Base-by-base conservation (phyloP, 257 asterid genomes). In the Nicotiana tomentosiformis region DNA sequence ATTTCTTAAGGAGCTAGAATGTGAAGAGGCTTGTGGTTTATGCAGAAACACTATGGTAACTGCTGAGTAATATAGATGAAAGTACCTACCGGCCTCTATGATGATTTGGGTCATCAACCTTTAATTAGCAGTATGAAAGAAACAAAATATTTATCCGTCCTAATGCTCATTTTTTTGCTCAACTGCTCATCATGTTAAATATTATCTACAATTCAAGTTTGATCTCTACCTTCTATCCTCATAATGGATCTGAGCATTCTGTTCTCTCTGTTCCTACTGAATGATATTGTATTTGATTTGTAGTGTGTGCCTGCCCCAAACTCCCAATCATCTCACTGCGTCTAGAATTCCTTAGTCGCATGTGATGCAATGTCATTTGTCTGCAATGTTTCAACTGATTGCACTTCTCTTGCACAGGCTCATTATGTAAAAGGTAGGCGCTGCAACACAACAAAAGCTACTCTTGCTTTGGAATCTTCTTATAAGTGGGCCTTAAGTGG, bases 401-500 rank as follows among this genome's bases (percentile, higher is more conserved):
- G 58, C 26, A 46, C 61, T 57, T 77, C 51, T 66, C 23, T 82
- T 58, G 15, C 60, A 62, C 90, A 95, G 99, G 99, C 97, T 77
- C 99, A 95, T 88, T 93, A 90, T 86, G 92, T 95, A 81, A 95
- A 95, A 89, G 97, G 89, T 68, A 91, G 99, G 57, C 93, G 91
- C 78, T 84, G 91, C 89, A 95, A 92, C 86, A 95, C 97, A 9
- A 92, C 97, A 66, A 94, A 87, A 91, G 97, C 99, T 68, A 88
- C 94, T 84, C 91, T 94, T 89, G 86, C 91, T 85, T 86, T 95
- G 62, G 87, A 87, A 82, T 95, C 99, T 89, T 85, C 88, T 49
- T 95, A 90, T 87, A 94, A 90, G 86, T 95, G 99, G 99, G 97
- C 98, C 81, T 88, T 95, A 84, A 95, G 97, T 92, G 99, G 99